A percentile compares a stretch with the other conserved stretches of the same genome.
Conservation (phyloP, 192 early-diverging fungal species). For the Geosiphon pyriformis region DNA sequence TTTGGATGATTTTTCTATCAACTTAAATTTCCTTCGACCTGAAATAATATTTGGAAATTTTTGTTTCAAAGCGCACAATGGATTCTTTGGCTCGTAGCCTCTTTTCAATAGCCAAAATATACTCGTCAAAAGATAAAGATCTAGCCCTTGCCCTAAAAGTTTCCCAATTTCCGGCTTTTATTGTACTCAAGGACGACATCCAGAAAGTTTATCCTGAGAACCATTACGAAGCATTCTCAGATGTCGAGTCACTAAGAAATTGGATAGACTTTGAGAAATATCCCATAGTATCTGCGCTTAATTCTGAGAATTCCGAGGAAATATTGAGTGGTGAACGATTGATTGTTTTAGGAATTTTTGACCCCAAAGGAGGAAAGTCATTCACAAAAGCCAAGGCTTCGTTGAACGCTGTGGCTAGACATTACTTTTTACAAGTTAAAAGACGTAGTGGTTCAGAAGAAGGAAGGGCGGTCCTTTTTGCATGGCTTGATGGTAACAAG, state of each 20-base stretch:
- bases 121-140: constrained; percentile 32
- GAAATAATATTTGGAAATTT: too few species aligned
- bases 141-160: constrained; percentile 24
- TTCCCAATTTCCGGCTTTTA: constrained; percentile 39
- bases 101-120: constrained; percentile 27
- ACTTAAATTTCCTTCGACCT: too few species aligned
- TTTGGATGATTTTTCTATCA: not conserved
- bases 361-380: constrained; percentile 31
- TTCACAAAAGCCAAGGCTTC: constrained; percentile 11
- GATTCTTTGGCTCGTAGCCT: constrained; percentile 24
- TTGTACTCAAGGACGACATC: constrained; percentile 59
- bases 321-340: constrained; percentile 61
- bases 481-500: constrained; percentile 55
- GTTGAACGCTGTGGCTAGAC: constrained; percentile 31
- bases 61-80: constrained; percentile 15
- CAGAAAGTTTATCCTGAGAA: constrained; percentile 27
- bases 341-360: constrained; percentile 61
- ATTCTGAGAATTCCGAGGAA: constrained; percentile 60
- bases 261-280: constrained; percentile 65
- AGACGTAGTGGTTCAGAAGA: constrained; percentile 13
- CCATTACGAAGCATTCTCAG: constrained; percentile 16
- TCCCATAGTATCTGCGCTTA: constrained; percentile 59
- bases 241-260: constrained; percentile 41
- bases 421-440: constrained; percentile 26
- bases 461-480: constrained; percentile 45